Percentiles rank a stretch among this genome's conserved stretches.
Conservation (phyloP, 768 basidiomycete species). For the Amanita exitialis region DNA sequence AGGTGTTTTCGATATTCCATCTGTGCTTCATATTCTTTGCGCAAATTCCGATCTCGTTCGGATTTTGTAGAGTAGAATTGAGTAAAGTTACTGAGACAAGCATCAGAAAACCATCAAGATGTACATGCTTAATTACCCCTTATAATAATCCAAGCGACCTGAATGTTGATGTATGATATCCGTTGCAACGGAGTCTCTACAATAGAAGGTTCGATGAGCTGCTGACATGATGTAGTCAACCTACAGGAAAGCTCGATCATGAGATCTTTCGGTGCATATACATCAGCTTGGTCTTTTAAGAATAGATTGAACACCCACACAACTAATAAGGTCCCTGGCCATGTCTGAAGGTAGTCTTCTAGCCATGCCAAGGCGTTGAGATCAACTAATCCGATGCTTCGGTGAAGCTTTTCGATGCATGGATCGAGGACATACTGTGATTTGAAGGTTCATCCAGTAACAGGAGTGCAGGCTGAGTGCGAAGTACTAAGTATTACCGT, state of each 20-base stretch:
- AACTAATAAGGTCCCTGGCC: conserved; percentile 85
- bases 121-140: conserved; percentile 48
- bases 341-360: conserved; percentile 94
- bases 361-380: conserved; percentile 96
- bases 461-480: conserved; percentile 30
- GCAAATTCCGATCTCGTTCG: conserved; percentile 84
- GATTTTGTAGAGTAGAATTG: conserved; percentile 99
- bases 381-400: conserved; percentile 48
- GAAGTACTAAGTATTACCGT: neutral
- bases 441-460: conserved; percentile 94
- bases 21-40: conserved; percentile 94
- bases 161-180: conserved; percentile 98
- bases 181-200: conserved; percentile 88
- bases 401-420: neutral
- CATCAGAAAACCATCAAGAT: conserved; percentile 1
- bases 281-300: conserved; percentile 1
- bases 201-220: neutral
- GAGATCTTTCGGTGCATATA: conserved; percentile 45
- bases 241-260: conserved; percentile 93
- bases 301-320: conserved; percentile 44
- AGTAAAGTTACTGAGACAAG: conserved; percentile 68
- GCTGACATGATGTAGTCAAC: conserved; percentile 10
- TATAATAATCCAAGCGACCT: conserved; percentile 90
- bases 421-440: conserved; percentile 53
- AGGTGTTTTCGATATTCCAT: conserved; percentile 92